phyloP scores from a whole-genome alignment of 2,329 filamentous ascomycete genomes.

The Blastomyces parvus region DNA sequence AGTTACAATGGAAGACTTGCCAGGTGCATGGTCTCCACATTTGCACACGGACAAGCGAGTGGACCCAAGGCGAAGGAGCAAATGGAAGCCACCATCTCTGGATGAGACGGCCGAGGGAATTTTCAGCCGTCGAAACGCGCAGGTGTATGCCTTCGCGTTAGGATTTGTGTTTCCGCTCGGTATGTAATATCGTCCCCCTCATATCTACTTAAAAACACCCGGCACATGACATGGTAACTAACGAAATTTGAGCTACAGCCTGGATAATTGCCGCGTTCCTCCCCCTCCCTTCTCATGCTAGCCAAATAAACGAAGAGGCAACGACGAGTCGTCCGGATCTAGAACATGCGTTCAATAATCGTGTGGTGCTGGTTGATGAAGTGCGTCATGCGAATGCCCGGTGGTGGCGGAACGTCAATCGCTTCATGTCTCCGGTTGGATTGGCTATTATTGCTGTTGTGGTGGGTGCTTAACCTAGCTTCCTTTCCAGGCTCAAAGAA shows the following conservation, averaged over 20 bases:
- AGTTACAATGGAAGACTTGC: conserved; percentile 39
- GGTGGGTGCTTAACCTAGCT: conserved; percentile 32
- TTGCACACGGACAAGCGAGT: conserved; percentile 54
- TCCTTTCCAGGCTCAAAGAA: background rate
- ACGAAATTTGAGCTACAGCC: conserved; percentile 36
- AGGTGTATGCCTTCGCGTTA: conserved; percentile 63
- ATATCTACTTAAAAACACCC: background rate
- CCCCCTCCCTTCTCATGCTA: conserved; percentile 55
- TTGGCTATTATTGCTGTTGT: conserved; percentile 46
- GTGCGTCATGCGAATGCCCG: conserved; percentile 49
- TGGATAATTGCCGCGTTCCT: conserved; percentile 74
- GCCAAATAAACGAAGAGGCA: conserved; percentile 44
- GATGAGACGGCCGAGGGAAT: conserved; percentile 54
- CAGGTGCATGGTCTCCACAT: conserved; percentile 63
- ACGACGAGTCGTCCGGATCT: conserved; percentile 25
- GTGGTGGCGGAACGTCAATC: conserved; percentile 56
- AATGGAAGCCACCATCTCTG: conserved; percentile 65
- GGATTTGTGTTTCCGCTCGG: conserved; percentile 70
- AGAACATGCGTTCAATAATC: conserved; percentile 38
- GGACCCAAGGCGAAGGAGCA: conserved; percentile 43
- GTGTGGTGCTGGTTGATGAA: conserved; percentile 38
- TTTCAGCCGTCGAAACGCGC: conserved; percentile 60
- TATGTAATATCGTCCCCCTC: conserved; percentile 31
- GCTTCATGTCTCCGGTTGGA: conserved; percentile 51
- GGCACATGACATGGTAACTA: background rate